These are phyloP conservation scores for Podospora comata DNA, from an alignment of 495 filamentous ascomycete species.

Conservation along the genomic window DNA sequence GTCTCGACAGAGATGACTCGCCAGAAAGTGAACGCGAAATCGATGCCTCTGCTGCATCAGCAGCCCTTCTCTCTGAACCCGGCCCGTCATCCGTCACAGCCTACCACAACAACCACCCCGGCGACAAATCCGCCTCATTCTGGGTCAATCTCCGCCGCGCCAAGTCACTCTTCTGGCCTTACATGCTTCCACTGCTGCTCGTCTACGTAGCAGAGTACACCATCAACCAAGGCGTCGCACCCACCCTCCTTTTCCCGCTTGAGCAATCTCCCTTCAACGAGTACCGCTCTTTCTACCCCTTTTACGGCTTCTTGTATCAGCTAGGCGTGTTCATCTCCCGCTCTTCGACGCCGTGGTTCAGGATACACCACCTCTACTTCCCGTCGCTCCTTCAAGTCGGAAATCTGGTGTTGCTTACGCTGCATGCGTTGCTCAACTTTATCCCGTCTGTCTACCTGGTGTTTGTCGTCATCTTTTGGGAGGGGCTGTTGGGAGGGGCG, in stretches of 20 bases:
- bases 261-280: conserved; percentile 68
- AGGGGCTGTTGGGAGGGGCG: conserved; percentile 81
- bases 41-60: not conserved
- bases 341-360: conserved; percentile 81
- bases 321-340: conserved; percentile 90
- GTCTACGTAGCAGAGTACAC: conserved; percentile 96
- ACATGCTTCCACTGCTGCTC: conserved; percentile 84
- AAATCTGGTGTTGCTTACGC: conserved; percentile 70
- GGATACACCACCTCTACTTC: conserved; percentile 74
- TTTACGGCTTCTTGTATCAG: conserved; percentile 89
- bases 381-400: conserved; percentile 78
- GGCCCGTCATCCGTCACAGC: not conserved
- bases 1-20: not conserved
- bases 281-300: conserved; percentile 87
- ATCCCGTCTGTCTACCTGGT: conserved; percentile 80
- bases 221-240: conserved; percentile 90
- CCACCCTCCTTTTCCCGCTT: conserved; percentile 84
- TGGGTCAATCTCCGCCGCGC: conserved; percentile 43
- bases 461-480: conserved; percentile 89
- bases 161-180: conserved; percentile 48
- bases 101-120: not conserved
- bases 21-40: conserved; percentile 25
- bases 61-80: not conserved
- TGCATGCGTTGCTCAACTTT: conserved; percentile 73
- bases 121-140: conserved; percentile 36